These are phyloP conservation scores for Leccinum longicurvipes DNA, from an alignment of 768 basidiomycete genomes.

Conservation along the genomic window DNA sequence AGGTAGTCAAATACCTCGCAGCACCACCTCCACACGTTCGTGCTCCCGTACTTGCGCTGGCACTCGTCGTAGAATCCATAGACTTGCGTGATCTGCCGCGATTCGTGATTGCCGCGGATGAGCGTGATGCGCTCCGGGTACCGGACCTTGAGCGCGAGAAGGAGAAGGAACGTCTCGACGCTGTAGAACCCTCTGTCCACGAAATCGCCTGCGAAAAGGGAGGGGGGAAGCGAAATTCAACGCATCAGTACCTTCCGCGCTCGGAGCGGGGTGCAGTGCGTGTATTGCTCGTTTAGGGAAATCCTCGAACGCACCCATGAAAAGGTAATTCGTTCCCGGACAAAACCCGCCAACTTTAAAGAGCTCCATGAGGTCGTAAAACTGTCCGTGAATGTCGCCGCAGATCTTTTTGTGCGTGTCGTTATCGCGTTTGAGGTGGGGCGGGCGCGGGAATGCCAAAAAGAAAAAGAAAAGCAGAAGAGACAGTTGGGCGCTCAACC, in stretches of 20 bases:
- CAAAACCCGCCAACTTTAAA: conserved; percentile 92
- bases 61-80: conserved; percentile 97
- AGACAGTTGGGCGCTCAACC: background rate
- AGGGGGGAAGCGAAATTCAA: background rate
- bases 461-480: background rate
- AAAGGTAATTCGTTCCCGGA: conserved; percentile 92
- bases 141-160: conserved; percentile 93
- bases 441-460: background rate
- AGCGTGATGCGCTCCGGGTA: conserved; percentile 97
- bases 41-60: conserved; percentile 90
- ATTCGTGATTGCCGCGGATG: conserved; percentile 97
- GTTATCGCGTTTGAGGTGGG: conserved; percentile 6
- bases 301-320: conserved; percentile 69
- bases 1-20: conserved; percentile 99
- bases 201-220: conserved; percentile 72
- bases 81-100: conserved; percentile 94
- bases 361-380: conserved; percentile 94
- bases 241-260: conserved; percentile 5
- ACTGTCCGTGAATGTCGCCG: conserved; percentile 97
- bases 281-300: background rate
- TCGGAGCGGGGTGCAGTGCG: background rate
- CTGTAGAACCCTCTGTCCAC: conserved; percentile 97
- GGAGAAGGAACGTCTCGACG: conserved; percentile 92
- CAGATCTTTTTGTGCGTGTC: conserved; percentile 54
- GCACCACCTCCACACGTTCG: conserved; percentile 97